Base-by-base conservation (phyloP, 2,329 filamentous ascomycete genomes). In the Aspergillus sp. region DNA sequence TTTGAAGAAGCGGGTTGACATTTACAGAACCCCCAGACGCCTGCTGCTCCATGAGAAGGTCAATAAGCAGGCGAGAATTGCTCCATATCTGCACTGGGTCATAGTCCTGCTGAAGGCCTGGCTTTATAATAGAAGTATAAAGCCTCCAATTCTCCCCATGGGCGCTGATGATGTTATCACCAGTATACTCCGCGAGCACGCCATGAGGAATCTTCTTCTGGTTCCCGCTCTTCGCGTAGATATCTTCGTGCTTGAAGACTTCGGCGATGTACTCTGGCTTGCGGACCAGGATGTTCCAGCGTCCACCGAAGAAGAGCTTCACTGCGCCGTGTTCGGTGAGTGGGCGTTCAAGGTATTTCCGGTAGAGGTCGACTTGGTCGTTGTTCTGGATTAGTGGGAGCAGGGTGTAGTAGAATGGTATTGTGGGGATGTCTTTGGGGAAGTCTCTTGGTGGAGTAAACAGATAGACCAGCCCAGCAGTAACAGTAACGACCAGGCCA, bases 1-100 rank as follows among this genome's bases (percentile, higher is more conserved):
- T 39, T 40, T 59, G 51, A 11, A 59, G 27, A 7, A 66, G 39
- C 30, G 51, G 20, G 9, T 45, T 48, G 5, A 63, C 51, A 40
- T 19, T 22, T 3, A 54, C 51, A 15, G 13, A n/a, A 0, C 34
- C 34, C 9, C 7, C 13, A 30, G 27, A 30, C 4, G 9, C 5
- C 42, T 24, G 42, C 15, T 46, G 42, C 3, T 30, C 27, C 9
- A 30, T 9, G 27, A 30, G 9, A 11, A 30, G 27, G 27, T 30
- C 27, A 11, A 30, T 9, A 30, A 30, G 27, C 27, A 30, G 27
- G 27, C 27, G 27, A 9, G 27, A 30, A 11, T 30, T 30, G 1
- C 9, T 11, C 27, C 27, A 30, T 9, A 30, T 30, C 27, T 30
- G 27, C 8, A 9, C 27, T 9, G 27, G 27, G 17, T 46, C 42